Conservation (phyloP, 192 early-diverging fungal genomes). For the Entophlyctis luteolus region DNA sequence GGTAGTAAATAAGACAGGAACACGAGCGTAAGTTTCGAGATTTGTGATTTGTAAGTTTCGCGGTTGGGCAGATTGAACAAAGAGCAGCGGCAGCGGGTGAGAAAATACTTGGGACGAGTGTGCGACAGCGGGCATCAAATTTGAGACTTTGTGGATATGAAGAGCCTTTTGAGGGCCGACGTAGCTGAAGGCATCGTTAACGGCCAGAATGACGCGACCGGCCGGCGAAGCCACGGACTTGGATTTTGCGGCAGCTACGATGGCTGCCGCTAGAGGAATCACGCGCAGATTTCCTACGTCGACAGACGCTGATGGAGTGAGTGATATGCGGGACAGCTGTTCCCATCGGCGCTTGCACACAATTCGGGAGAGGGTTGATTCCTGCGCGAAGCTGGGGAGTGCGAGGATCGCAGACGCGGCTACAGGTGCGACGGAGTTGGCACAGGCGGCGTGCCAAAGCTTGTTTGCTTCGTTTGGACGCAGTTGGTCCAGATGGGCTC, state of each 20-base stretch:
- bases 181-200: neutral
- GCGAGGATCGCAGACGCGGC: neutral
- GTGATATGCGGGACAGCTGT: neutral
- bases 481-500: neutral
- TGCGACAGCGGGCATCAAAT: neutral
- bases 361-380: neutral
- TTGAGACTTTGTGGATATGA: neutral
- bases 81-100: neutral
- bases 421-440: neutral
- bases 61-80: constrained; percentile 9
- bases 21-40: constrained; percentile 1
- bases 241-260: neutral
- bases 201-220: neutral
- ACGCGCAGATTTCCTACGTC: neutral
- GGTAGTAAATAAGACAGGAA: neutral
- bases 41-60: constrained; percentile 8
- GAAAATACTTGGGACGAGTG: neutral
- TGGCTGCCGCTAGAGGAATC: neutral
- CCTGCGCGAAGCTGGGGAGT: neutral
- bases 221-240: neutral
- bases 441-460: neutral
- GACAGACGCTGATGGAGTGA: neutral
- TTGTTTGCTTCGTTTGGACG: neutral
- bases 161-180: constrained; percentile 15
- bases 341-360: neutral